A percentile compares a stretch with the other conserved stretches of the same genome.
Conservation (phyloP, 352 stramenopile species). For the Phytophthora crassamura region DNA sequence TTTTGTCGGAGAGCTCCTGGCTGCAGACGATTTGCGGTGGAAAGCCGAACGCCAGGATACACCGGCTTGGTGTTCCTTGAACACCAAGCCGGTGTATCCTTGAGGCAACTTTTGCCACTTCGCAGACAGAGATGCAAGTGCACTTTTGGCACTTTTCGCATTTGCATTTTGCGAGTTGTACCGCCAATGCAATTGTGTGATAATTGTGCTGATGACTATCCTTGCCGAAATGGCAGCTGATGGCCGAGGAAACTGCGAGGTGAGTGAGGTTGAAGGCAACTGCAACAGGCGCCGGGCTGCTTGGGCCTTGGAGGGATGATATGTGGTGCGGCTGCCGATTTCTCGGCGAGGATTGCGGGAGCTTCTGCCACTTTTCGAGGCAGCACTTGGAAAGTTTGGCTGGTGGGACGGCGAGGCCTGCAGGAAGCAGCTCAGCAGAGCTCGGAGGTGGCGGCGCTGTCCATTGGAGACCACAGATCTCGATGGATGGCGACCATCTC, state of each 20-base stretch:
- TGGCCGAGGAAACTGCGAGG: neutral
- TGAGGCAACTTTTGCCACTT: too few relatives aligned
- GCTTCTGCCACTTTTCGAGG: constrained; percentile 1
- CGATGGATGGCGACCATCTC: neutral
- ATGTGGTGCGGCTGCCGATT: constrained; percentile 9
- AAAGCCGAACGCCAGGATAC: too few relatives aligned
- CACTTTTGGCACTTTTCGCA: too few relatives aligned
- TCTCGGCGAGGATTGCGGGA: constrained; percentile 4
- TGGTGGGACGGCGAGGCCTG: too few relatives aligned
- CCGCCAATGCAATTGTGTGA: neutral
- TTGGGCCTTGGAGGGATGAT: constrained; percentile 1
- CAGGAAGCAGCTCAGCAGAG: too few relatives aligned
- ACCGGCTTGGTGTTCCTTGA: too few relatives aligned
- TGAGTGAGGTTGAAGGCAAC: constrained; percentile 2
- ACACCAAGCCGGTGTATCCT: too few relatives aligned
- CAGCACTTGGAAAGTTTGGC: constrained; percentile 1
- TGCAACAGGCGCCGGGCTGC: neutral
- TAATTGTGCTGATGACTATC: neutral
- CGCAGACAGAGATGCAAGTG: too few relatives aligned
- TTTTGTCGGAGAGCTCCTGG: too few relatives aligned
- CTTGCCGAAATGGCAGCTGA: constrained; percentile 2
- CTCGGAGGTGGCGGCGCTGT: too few relatives aligned
- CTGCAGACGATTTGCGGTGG: too few relatives aligned
- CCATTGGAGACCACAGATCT: neutral
- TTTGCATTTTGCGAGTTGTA: too few relatives aligned